These are phyloP conservation scores for Cladosporium oxysporum DNA, from an alignment of 2,329 filamentous ascomycete genomes.

Conservation along the genomic window DNA sequence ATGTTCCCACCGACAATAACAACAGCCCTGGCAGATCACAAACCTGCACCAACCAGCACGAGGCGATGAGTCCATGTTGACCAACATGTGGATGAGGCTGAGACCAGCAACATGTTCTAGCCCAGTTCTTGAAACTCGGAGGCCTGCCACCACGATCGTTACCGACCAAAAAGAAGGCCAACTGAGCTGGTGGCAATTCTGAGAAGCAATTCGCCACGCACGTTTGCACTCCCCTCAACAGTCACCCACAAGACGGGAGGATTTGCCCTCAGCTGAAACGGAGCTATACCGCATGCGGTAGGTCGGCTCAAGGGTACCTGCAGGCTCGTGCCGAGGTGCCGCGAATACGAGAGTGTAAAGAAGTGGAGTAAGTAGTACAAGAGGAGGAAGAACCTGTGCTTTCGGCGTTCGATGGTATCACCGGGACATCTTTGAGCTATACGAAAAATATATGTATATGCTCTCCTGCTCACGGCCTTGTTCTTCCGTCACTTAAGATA, in stretches of 20 bases:
- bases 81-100: neutral
- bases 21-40: neutral
- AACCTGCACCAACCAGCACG: no score
- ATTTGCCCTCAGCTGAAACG: neutral
- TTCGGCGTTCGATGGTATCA: neutral
- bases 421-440: no score
- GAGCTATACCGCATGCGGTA: neutral
- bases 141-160: neutral
- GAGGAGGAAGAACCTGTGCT: neutral
- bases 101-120: neutral
- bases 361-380: neutral
- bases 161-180: neutral
- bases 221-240: no score
- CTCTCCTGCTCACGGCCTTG: neutral
- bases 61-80: neutral
- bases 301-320: neutral
- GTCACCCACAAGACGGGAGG: neutral
- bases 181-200: neutral
- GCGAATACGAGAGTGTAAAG: neutral
- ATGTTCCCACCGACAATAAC: neutral
- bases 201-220: no score
- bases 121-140: neutral
- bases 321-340: constrained; percentile 10
- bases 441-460: neutral
- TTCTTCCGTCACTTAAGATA: neutral